A percentile compares a stretch with the other conserved stretches of the same genome.
phyloP scores from a whole-genome alignment of 2,329 filamentous ascomycete species.

The Hypoxylon sp. region DNA sequence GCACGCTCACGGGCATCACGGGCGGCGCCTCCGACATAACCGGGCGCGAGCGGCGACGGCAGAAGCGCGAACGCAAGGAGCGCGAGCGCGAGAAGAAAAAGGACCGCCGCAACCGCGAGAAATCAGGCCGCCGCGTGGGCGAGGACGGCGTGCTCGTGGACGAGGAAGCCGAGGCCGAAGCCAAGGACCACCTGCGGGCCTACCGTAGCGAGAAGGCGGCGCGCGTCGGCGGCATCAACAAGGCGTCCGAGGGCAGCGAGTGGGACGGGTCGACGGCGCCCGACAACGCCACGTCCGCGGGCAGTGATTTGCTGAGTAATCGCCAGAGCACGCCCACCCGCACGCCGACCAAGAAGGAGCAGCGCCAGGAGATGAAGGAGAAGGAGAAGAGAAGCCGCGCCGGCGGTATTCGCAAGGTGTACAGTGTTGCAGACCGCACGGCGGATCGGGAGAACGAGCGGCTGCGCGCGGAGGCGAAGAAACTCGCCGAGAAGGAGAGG shows the following conservation, averaged over 20 bases:
- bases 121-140: conserved; percentile 61
- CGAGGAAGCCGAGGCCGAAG: conserved; percentile 73
- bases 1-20: conserved; percentile 70
- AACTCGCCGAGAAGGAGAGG: conserved; percentile 57
- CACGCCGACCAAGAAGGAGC: conserved; percentile 64
- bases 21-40: conserved; percentile 70
- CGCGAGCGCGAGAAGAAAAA: conserved; percentile 62
- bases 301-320: conserved; percentile 73
- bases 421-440: conserved; percentile 71
- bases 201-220: conserved; percentile 92
- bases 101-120: conserved; percentile 53
- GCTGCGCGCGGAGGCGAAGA: conserved; percentile 69
- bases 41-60: conserved; percentile 69
- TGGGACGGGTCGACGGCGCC: conserved; percentile 83
- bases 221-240: conserved; percentile 90
- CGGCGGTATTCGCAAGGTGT: conserved; percentile 73
- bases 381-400: conserved; percentile 46
- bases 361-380: conserved; percentile 35
- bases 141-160: conserved; percentile 76
- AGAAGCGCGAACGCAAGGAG: conserved; percentile 68
- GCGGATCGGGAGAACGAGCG: conserved; percentile 67
- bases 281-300: conserved; percentile 74
- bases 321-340: conserved; percentile 70
- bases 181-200: conserved; percentile 78
- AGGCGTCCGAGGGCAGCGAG: conserved; percentile 80